Base-by-base conservation (phyloP, 2,329 filamentous ascomycete genomes). In the Fusarium piperis region DNA sequence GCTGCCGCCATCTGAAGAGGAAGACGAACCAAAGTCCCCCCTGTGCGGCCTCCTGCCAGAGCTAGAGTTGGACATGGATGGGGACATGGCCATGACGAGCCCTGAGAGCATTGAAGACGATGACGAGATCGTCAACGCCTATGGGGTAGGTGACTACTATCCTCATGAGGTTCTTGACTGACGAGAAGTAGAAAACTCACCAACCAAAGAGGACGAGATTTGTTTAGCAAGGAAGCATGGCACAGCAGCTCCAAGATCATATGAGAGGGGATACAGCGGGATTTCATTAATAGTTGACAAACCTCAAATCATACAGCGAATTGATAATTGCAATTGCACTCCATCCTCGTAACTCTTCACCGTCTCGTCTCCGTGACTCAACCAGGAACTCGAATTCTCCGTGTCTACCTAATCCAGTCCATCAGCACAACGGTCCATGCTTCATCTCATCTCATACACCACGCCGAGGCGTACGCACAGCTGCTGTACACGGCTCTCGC, bases 401-500 rank as follows among this genome's bases (percentile, higher is more conserved):
- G 57, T 64, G 75, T 75, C 75, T 77, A 77, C 75, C 74, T 75
- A 76, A 74, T 68, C 72, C 71, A 67, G 67, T 71, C 75, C 75
- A 76, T 76, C 75, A 76, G 75, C 74, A 71, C 64, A 75, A 67
- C 74, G 53, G 63, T 71, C 65, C 70, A 64, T 67, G 63, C 72
- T 63, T 74, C 69, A 64, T 70, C 65, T 74, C 69, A 64, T 70
- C 66, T 72, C 72, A 59, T 67, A 68, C 68, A 64, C 58, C 68
- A 68, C 65, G 72, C 68, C 62, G 44, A 74, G 63, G 70, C 68
- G 68, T 70, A 69, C 69, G 67, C 70, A 70, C 60, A 65, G 20
- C 53, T 75, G 72, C 77, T 75, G 64, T 77, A 77, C 74, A 77
- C 67, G 61, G 65, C 75, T 72, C 62, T 58, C 68, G 67, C 60